Evolutionary conservation across 352 stramenopile genomes (phyloP).

Genomic region (Pythium aristosporum): DNA sequence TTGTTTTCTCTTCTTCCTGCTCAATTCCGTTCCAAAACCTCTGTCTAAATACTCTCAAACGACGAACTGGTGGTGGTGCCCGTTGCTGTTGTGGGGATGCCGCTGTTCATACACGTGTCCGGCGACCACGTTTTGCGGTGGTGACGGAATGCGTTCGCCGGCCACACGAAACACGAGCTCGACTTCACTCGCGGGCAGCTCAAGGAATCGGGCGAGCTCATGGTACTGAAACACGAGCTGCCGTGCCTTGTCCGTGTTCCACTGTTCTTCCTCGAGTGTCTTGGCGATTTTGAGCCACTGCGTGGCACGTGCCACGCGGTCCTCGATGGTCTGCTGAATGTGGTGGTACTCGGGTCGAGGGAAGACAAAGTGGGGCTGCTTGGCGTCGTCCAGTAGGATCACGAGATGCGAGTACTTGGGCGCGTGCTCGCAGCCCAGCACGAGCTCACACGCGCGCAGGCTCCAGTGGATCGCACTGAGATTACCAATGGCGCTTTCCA

Average conservation of each 20-base stretch:
- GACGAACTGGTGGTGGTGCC: constrained; percentile 15
- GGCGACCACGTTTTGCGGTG: not conserved
- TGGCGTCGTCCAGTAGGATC: constrained; percentile 57
- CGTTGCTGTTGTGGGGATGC: not conserved
- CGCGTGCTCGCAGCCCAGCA: constrained; percentile 43
- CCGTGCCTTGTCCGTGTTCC: constrained; percentile 54
- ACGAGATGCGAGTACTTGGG: constrained; percentile 73
- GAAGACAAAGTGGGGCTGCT: constrained; percentile 50
- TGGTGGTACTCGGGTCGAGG: constrained; percentile 62
- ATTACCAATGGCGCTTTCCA: constrained; percentile 51
- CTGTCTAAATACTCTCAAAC: constrained; percentile 9
- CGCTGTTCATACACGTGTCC: not conserved
- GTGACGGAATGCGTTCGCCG: constrained; percentile 15
- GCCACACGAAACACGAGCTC: constrained; percentile 53
- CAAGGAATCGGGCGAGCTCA: constrained; percentile 63
- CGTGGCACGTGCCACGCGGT: constrained; percentile 58
- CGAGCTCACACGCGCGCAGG: constrained; percentile 63
- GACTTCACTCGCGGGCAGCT: constrained; percentile 64
- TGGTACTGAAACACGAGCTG: constrained; percentile 43
- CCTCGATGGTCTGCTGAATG: constrained; percentile 72
- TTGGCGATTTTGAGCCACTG: constrained; percentile 69
- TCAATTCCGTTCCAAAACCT: not conserved
- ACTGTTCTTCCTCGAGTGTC: constrained; percentile 61
- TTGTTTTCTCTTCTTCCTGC: no score
- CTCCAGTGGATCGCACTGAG: constrained; percentile 77